Base-by-base conservation (phyloP, 2,329 filamentous ascomycete species). In the Passalora sequoiae region DNA sequence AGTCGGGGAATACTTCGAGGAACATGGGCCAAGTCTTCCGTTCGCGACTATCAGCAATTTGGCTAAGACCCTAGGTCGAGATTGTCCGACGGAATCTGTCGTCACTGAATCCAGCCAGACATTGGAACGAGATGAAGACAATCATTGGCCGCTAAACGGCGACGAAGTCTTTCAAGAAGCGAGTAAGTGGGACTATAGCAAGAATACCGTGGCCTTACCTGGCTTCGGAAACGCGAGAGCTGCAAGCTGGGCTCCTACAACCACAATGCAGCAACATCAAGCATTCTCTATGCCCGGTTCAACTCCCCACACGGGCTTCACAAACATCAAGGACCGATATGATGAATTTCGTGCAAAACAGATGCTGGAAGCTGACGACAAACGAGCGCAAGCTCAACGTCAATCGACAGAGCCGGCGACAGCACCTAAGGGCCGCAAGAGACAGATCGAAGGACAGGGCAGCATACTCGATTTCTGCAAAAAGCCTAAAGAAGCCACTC, bases 11-110 rank as follows among this genome's bases (percentile, higher is more conserved):
- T 68, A 70, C 20, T 75, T 83, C 47, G 73, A 74, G 24, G 71
- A 75, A 19, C 76, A 77, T 54, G 89, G 89, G 0, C 86, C 89
- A 1, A 79, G 78, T 0, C 77, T 94, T 37, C 73, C 81, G 25
- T 72, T 77, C 24, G 68, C 71, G 1, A 71, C 80, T 1, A 72
- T 92, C 8, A 72, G 75, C 28, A 77, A 79, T 21, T 76, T 92
- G 6, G 83, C 84, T 4, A 79, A 74, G 37, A 91, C 94, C 13
- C 69, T 96, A 4, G 67, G 76, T 5, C 76, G 86, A 44, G 63
- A 71, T 1, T 73, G 78, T 25, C 84, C 86, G 7, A 65, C 72
- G 1, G 68, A 77, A 38, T 65, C 73, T 36, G 63, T 68, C 21
- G 73, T 88, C 33, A 74, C 75, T 39, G 70, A 74, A 46, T 60